Conservation (phyloP, 371 early-diverging fungal species). For the Gilbertella persicaria region DNA sequence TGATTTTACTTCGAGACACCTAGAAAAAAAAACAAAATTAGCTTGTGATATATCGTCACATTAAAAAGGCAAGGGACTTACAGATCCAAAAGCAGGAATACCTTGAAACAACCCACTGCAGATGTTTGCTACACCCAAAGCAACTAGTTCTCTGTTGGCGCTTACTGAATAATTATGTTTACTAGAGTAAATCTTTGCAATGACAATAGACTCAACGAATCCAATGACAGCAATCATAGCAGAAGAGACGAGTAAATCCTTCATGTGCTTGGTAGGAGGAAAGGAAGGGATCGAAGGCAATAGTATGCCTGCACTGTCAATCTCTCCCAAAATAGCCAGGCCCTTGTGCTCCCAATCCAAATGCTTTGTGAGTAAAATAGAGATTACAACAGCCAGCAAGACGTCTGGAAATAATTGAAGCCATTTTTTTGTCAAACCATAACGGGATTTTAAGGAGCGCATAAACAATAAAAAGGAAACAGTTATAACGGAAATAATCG, state of each 20-base stretch:
- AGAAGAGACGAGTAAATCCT: conserved; percentile 58
- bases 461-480: conserved; percentile 65
- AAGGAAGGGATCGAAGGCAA: conserved; percentile 62
- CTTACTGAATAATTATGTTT: conserved; percentile 87
- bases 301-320: conserved; percentile 64
- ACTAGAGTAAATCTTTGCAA: conserved; percentile 89
- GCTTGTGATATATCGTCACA: too few species aligned
- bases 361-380: conserved; percentile 63
- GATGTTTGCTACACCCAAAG: conserved; percentile 85
- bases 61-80: conserved; percentile 18
- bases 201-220: conserved; percentile 91
- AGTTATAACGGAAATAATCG: conserved; percentile 67
- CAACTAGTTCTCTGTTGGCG: conserved; percentile 93
- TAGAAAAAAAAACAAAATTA: conserved; percentile 5
- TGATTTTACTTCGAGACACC: conserved; percentile 87
- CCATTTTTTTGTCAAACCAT: conserved; percentile 36
- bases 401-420: conserved; percentile 87
- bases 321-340: conserved; percentile 73
- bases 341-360: conserved; percentile 72
- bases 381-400: conserved; percentile 72
- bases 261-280: conserved; percentile 60
- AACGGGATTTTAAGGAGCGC: conserved; percentile 60
- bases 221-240: conserved; percentile 91
- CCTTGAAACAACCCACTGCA: conserved; percentile 81
- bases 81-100: conserved; percentile 89